Evolutionary conservation across 345 rosid genomes (phyloP), one percentile per base, ranked within the genome.

Genomic region (Syzygium jambos): DNA sequence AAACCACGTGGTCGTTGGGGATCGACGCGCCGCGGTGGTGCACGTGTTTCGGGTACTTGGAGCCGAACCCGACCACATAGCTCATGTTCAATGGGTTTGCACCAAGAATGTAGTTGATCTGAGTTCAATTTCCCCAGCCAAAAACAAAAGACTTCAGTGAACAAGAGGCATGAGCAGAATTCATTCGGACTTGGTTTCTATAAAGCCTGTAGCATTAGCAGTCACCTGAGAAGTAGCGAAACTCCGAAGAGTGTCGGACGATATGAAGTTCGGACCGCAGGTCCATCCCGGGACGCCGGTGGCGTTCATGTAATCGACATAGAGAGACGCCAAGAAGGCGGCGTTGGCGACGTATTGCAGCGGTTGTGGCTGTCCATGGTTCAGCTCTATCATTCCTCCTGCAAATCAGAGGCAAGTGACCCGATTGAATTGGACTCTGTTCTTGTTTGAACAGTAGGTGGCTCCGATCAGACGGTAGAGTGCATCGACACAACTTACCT

Each of bases 1-100:
- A 94, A 51, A 83, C 90, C 43, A 53, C 91, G 34, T 90, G 89
- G 91, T 95, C 92, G 12, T 84, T 17, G 4, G 98, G 99, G 29
- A 92, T 96, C 7, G 98, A 94, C 51, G 98, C 96, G 63, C 94
- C 99, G 1, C 98, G 92, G 87, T 97, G 99, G 87, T 97, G 96
- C 85, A 96, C 94, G 21, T 90, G 92, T 86, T 93, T 94, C 6
- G 99, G 99, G 88, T 90, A 97, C 89, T 96, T 92, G 53, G 56
- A 87, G 23, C 98, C 97, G 80, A 90, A 93, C 2, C 98, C 99
- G 78, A 96, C 98, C 51, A 95, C 92, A 78, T 94, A 97, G 93
- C 98, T 96, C 98, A 94, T 96, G 14, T 94, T 97, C 91, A 89
- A 82, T 27, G 99, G 98, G 88, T 97, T 97, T 16, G 94, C 90